These are phyloP conservation scores for Anaeromyces robustus DNA, from an alignment of 192 early-diverging fungal genomes.

Conservation along the genomic window DNA sequence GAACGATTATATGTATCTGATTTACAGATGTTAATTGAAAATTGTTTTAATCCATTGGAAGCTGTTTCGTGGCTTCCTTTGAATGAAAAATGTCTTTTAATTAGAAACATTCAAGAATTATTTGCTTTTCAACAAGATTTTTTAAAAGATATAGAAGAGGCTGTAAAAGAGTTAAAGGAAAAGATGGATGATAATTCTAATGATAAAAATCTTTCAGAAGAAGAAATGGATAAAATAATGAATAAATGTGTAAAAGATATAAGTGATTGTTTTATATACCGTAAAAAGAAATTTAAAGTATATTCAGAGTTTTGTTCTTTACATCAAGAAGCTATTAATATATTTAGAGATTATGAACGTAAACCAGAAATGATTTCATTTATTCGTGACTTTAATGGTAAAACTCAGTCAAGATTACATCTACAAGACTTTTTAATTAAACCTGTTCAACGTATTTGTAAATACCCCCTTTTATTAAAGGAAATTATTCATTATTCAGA, in stretches of 20 bases:
- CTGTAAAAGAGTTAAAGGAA: not conserved
- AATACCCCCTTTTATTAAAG: not conserved
- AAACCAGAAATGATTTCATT: not conserved
- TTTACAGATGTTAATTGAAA: not conserved
- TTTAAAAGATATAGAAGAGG: not conserved
- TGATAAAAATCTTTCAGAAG: not conserved
- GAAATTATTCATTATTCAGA: not conserved
- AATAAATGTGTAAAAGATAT: not conserved
- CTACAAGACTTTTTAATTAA: not conserved
- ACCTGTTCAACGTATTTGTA: not conserved
- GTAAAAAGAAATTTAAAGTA: not conserved
- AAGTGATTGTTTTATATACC: not conserved
- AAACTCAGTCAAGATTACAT: not conserved
- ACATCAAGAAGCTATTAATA: not conserved
- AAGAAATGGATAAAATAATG: not conserved
- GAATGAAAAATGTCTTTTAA: not conserved
- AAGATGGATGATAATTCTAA: not conserved
- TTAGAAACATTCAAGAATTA: not conserved
- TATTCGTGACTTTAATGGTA: not conserved
- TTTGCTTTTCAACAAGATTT: not conserved
- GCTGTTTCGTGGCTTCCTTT: not conserved
- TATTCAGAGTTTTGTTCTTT: not conserved
- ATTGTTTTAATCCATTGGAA: not conserved
- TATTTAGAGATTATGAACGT: not conserved
- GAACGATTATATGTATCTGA: not conserved